phyloP scores from a whole-genome alignment of 2,329 filamentous ascomycete species.

The Diaporthe australafricana region DNA sequence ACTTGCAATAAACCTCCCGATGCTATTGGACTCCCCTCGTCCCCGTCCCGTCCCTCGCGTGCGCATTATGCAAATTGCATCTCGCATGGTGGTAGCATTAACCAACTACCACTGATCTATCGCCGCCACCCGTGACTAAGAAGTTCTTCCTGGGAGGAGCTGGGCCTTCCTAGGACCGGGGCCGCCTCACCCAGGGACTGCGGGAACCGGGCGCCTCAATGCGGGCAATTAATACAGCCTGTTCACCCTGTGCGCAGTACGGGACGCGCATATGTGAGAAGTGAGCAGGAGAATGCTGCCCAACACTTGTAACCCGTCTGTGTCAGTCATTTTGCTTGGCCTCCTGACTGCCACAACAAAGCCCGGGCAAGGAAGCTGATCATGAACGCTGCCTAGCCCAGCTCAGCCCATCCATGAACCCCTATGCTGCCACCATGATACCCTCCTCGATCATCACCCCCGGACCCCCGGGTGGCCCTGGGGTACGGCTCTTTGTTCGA shows the following conservation, averaged over 20 bases:
- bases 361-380: not conserved
- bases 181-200: too few species aligned
- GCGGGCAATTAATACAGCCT: not conserved
- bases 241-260: not conserved
- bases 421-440: not conserved
- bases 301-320: not conserved
- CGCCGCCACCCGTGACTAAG: not conserved
- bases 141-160: not conserved
- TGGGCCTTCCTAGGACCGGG: not conserved
- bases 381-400: not conserved
- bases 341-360: not conserved
- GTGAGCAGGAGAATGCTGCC: not conserved
- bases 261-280: not conserved
- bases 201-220: not conserved
- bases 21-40: too few species aligned
- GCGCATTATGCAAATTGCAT: not conserved
- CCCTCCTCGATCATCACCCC: too few species aligned
- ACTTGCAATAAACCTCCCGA: not conserved
- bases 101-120: not conserved
- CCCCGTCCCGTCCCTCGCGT: not conserved
- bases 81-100: not conserved
- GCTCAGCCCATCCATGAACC: not conserved
- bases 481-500: constrained; percentile 10
- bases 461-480: too few species aligned
- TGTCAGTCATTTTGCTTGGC: too few species aligned